Evolutionary conservation across 2,329 filamentous ascomycete genomes (phyloP), one percentile per base, ranked within the genome.

Genomic region (Neurospora sp.): DNA sequence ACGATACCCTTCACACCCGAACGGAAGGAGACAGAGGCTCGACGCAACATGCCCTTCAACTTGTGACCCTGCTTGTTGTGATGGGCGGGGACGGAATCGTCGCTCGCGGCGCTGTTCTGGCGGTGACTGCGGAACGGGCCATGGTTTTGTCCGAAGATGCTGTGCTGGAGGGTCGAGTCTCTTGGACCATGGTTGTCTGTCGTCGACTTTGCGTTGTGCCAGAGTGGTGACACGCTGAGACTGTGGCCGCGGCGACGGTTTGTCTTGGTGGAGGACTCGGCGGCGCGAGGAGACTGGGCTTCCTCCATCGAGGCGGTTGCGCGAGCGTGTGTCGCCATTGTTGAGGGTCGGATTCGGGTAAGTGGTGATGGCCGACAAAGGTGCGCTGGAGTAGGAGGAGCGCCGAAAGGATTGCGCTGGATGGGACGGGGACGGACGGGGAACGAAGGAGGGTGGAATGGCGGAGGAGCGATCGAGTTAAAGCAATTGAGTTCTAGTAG

Each of bases 1-100:
- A 86, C 83, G 39, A 88, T 83, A 39, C 83, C 83, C 74, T 84
- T 76, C 33, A 77, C 74, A 2, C 75, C 75, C 1, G 73, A 79
- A 67, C 80, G 84, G 67, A 88, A 75, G 8, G 85, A 86, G 68
- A 86, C 74, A 3, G 87, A 88, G 0, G 86, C 87, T 10, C 87
- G 81, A 33, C 86, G 83, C 67, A 88, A 80, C 72, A 84, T 85
- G 66, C 83, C 82, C 75, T 83, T 86, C 70, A 88, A 76, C 52
- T 62, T 62, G 28, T 62, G 52, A 17, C 52, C 23, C 52, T 62
- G 52, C 1, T 62, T 62, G 66, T 78, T 62, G 66, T 78, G 73
- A 70, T 72, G 66, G 67, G 76, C 72, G 71, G 78, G 74, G 23
- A 62, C 23, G 8, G 52, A 33, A 8, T 70, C 75, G 74, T 67